Percentiles rank a stretch among this genome's conserved stretches.
Conservation (phyloP, 345 rosid species). For the Mangifera indica region DNA sequence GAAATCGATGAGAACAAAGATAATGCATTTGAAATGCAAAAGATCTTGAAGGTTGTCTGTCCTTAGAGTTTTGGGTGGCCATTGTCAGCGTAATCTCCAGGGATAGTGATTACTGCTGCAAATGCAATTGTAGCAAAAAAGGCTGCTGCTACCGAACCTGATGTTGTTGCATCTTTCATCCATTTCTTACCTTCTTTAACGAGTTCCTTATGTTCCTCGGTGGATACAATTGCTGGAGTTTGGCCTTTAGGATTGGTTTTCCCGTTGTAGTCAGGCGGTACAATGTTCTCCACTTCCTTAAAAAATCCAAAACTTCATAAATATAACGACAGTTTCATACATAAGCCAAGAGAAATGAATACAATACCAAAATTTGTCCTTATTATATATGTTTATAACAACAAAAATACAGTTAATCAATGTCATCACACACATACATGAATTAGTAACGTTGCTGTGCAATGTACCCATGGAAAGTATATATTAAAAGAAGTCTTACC, state of each 20-base stretch:
- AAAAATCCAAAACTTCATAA: too few species aligned
- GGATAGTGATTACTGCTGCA: slow-evolving; percentile 36
- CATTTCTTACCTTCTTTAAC: slow-evolving; percentile 32
- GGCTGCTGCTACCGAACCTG: slow-evolving; percentile 35
- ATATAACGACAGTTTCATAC: too few species aligned
- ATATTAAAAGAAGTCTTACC: too few species aligned
- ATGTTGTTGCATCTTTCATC: slow-evolving; percentile 38
- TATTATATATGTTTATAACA: too few species aligned
- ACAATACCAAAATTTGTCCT: too few species aligned
- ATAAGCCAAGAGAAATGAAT: too few species aligned
- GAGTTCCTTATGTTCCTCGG: slow-evolving; percentile 22
- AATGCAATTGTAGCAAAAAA: slow-evolving; percentile 35
- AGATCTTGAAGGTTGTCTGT: slow-evolving; percentile 7
- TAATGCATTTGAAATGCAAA: slow-evolving; percentile 27
- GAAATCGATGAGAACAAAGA: slow-evolving; percentile 26
- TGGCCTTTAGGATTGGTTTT: slow-evolving; percentile 23
- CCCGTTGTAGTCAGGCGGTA: slow-evolving; percentile 21
- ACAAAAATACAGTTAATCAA: too few species aligned
- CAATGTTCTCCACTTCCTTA: slow-evolving; percentile 34
- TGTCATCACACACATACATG: too few species aligned
- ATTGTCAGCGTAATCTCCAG: slow-evolving; percentile 30
- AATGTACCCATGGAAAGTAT: too few species aligned
- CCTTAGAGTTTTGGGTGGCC: slow-evolving; percentile 16
- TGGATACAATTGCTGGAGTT: slow-evolving; percentile 31
- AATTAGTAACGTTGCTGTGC: too few species aligned